These are phyloP conservation scores for Lasiodiplodia theobromae DNA, from an alignment of 2,329 filamentous ascomycete genomes.

Conservation along the genomic window DNA sequence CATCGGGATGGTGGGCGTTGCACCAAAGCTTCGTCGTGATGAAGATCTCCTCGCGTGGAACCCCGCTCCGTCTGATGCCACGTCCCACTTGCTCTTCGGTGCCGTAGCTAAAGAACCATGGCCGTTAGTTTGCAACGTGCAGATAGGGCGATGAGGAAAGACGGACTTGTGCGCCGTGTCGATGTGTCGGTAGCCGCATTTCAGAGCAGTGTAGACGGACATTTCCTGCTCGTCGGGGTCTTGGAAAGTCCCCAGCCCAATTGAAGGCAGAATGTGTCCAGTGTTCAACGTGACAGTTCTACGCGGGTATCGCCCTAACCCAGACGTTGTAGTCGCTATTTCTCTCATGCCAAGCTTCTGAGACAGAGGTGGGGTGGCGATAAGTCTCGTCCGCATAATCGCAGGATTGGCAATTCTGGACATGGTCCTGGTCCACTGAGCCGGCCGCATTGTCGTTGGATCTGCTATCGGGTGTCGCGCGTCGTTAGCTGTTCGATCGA, in stretches of 20 bases:
- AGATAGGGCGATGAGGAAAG: not conserved
- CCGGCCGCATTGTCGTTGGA: too few species aligned
- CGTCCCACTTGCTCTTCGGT: not conserved
- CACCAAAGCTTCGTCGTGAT: constrained; percentile 74
- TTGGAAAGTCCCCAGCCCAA: constrained; percentile 46
- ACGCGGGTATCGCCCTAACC: too few species aligned
- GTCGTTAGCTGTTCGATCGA: too few species aligned
- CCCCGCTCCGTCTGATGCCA: constrained; percentile 69
- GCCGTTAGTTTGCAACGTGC: not conserved
- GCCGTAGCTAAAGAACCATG: not conserved
- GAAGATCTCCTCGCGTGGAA: constrained; percentile 70
- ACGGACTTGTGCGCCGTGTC: constrained; percentile 29
- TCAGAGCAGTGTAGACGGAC: constrained; percentile 35
- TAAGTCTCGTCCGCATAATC: too few species aligned
- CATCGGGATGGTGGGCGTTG: constrained; percentile 52
- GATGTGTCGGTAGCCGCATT: constrained; percentile 43
- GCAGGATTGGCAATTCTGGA: too few species aligned
- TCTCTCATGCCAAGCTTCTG: too few species aligned
- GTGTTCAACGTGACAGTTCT: constrained; percentile 3
- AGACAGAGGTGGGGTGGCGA: too few species aligned
- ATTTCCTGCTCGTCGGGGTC: constrained; percentile 39
- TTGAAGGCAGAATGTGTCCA: not conserved
- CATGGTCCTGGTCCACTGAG: too few species aligned
- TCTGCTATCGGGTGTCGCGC: too few species aligned
- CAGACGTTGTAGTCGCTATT: too few species aligned